Base-by-base conservation (phyloP, 495 filamentous ascomycete genomes). In the Neurospora sp. region DNA sequence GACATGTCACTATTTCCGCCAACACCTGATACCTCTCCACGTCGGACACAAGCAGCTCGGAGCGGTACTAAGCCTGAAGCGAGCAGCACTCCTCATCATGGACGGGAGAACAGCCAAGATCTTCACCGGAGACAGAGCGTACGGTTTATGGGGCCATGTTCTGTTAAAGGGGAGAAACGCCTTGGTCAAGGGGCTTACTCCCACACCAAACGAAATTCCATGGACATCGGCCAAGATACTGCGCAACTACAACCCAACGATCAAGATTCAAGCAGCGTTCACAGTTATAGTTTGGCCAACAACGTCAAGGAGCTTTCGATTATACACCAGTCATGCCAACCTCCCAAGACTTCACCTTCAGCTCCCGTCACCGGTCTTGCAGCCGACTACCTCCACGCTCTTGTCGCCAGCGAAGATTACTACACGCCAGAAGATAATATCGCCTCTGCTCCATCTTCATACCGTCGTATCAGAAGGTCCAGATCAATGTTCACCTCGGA, bases 391-490 rank as follows among this genome's bases (percentile, higher is more conserved):
- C 78, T 84, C 27, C 77, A 80, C 69, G 78, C 80, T 12, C 74
- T 86, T 69, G 75, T 78, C 39, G 74, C 78, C 37, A 79, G 78
- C 40, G 83, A 85, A 60, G 86, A 87, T 75, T 80, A 87, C 72
- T 89, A 85, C 74, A 84, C 83, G 7, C 84, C 88, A 6, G 88
- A 91, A 77, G 87, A 90, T 66, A 86, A 88, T n/a, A 83, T 90
- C 70, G 85, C 86, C 6, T 91, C 90, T 11, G 84, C 85, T 18
- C 90, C 92, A 23, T 94, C 92, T 3, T 94, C 93, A 2, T 94
- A 90, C 75, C 88, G 90, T n/a, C 90, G 87, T 70, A 83, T 95
- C 70, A 90, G 90, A 70, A 93, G 90, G 77, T 88, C 93, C 16
- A 91, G 86, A 77, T 94, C 93, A 0, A 88, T 93, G 88, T 90